A percentile compares a stretch with the other conserved stretches of the same genome.
phyloP scores from a whole-genome alignment of 208 protist genomes.

The Leishmania tropica region DNA sequence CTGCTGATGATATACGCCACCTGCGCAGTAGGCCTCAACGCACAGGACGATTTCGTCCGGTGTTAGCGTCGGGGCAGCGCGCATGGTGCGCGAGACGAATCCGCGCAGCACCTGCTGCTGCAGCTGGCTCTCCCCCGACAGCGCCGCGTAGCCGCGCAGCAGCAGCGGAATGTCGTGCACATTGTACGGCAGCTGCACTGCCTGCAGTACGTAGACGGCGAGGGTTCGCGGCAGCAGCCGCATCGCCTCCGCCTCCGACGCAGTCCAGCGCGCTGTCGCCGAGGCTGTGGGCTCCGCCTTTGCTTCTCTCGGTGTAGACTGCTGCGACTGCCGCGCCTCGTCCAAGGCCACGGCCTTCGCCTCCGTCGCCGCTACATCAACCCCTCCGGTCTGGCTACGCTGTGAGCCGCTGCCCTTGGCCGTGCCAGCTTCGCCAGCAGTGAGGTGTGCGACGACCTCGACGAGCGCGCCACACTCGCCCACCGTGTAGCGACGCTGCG shows the following conservation, averaged over 20 bases:
- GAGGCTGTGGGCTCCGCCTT: background rate
- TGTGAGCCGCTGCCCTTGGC: background rate
- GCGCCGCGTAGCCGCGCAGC: slow-evolving; percentile 55
- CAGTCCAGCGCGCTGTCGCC: background rate
- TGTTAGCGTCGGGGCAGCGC: slow-evolving; percentile 36
- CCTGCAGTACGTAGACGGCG: slow-evolving; percentile 43
- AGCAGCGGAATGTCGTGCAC: slow-evolving; percentile 50
- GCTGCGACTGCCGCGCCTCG: background rate
- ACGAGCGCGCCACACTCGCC: slow-evolving; percentile 36
- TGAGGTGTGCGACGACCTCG: slow-evolving; percentile 29
- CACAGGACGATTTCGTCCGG: slow-evolving; percentile 62
- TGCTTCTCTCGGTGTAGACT: background rate
- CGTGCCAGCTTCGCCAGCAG: background rate
- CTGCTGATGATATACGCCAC: slow-evolving; percentile 59
- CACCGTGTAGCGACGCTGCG: slow-evolving; percentile 15
- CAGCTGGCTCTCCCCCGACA: slow-evolving; percentile 27
- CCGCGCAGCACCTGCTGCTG: slow-evolving; percentile 53
- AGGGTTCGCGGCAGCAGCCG: slow-evolving; percentile 36
- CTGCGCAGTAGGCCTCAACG: slow-evolving; percentile 75
- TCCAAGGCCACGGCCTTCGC: background rate
- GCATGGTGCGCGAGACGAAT: slow-evolving; percentile 70
- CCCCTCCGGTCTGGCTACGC: background rate
- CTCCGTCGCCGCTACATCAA: background rate
- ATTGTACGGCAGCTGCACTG: slow-evolving; percentile 40
- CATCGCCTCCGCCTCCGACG: slow-evolving; percentile 7